These are phyloP conservation scores for Oehlia diaphana DNA, from an alignment of 192 early-diverging fungal species.

Conservation along the genomic window DNA sequence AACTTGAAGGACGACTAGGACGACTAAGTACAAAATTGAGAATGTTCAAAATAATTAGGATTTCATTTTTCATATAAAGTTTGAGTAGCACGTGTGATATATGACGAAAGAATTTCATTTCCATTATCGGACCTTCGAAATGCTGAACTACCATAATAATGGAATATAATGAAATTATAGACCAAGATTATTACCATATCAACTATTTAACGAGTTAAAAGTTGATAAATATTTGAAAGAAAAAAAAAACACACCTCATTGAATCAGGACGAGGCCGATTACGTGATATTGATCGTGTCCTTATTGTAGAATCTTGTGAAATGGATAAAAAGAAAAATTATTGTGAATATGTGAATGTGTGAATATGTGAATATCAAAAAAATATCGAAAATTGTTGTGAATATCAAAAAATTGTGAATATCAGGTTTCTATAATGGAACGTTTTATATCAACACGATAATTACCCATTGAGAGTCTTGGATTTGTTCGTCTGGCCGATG, in stretches of 20 bases:
- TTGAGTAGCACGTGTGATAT: not conserved
- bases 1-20: not conserved
- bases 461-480: not conserved
- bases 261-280: not conserved
- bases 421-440: not conserved
- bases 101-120: not conserved
- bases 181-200: not conserved
- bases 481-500: not conserved
- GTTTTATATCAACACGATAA: not conserved
- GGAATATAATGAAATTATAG: not conserved
- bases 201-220: not conserved
- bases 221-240: not conserved
- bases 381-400: too few relatives aligned
- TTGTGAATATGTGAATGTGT: not conserved
- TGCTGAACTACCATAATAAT: not conserved
- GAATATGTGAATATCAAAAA: too few relatives aligned
- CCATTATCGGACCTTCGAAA: not conserved
- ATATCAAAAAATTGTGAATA: too few relatives aligned
- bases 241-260: not conserved
- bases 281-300: not conserved
- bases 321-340: not conserved
- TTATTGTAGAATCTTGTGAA: constrained; percentile 7
- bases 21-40: not conserved
- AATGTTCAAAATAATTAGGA: not conserved
- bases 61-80: not conserved